phyloP scores from a whole-genome alignment of 2,329 filamentous ascomycete genomes.

The Emmonsiellopsis sp. region DNA sequence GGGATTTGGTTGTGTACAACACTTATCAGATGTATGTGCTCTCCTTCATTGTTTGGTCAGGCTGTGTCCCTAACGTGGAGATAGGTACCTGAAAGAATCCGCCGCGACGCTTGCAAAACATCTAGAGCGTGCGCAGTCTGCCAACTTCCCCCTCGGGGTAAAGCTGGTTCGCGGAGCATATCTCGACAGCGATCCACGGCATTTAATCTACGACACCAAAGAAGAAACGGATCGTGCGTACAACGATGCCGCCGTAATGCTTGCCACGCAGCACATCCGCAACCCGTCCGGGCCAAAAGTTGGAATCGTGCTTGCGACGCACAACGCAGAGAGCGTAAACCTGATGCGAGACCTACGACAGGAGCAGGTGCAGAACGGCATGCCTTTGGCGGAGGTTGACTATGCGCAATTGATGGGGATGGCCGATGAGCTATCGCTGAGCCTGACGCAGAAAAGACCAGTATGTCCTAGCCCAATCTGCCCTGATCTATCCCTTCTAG shows the following conservation, averaged over 20 bases:
- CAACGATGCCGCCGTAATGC: slow-evolving; percentile 46
- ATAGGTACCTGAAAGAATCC: slow-evolving; percentile 38
- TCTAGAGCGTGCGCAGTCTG: slow-evolving; percentile 35
- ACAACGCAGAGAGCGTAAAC: slow-evolving; percentile 47
- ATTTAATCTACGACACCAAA: slow-evolving; percentile 39
- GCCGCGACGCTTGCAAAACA: slow-evolving; percentile 38
- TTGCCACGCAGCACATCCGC: slow-evolving; percentile 43
- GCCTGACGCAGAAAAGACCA: slow-evolving; percentile 37
- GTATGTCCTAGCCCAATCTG: slow-evolving; percentile 1
- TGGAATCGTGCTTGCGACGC: slow-evolving; percentile 50
- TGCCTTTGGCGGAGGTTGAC: slow-evolving; percentile 37
- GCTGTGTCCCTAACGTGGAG: background rate
- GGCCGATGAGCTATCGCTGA: slow-evolving; percentile 79
- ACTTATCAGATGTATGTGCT: slow-evolving; percentile 41
- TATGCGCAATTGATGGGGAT: slow-evolving; percentile 88
- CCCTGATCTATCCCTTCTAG: background rate
- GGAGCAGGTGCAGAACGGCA: slow-evolving; percentile 39
- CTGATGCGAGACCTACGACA: slow-evolving; percentile 40
- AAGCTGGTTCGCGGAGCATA: slow-evolving; percentile 49
- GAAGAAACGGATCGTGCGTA: slow-evolving; percentile 44
- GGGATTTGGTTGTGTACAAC: slow-evolving; percentile 44
- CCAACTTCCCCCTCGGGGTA: slow-evolving; percentile 43
- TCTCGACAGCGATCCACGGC: slow-evolving; percentile 40
- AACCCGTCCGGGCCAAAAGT: slow-evolving; percentile 31
- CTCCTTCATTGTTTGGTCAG: background rate